A percentile compares a stretch with the other conserved stretches of the same genome.
Conservation (phyloP, 2,329 filamentous ascomycete species). For the Aspergillus terreus region DNA sequence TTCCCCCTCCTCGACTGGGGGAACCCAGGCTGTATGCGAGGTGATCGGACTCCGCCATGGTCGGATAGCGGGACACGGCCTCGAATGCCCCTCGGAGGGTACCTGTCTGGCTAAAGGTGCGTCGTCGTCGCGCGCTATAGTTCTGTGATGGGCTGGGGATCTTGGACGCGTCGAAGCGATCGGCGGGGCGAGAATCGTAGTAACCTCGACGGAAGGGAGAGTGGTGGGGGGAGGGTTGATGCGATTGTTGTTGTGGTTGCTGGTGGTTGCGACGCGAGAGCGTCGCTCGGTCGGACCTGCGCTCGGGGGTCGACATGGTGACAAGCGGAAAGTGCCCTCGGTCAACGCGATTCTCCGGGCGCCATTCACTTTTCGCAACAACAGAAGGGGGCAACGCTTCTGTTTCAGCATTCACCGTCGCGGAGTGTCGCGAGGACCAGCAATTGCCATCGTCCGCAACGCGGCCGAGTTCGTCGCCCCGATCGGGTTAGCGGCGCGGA, state of each 20-base stretch:
- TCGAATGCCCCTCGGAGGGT: conserved; percentile 40
- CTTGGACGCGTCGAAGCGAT: conserved; percentile 26
- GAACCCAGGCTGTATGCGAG: conserved; percentile 16
- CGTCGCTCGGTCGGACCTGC: conserved; percentile 23
- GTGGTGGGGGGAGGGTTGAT: conserved; percentile 18
- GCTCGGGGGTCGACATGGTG: conserved; percentile 33
- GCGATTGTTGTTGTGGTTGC: conserved; percentile 20
- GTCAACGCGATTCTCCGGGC: neutral
- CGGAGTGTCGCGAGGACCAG: neutral
- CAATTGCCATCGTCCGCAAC: neutral
- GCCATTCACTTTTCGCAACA: conserved; percentile 8
- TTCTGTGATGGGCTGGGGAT: conserved; percentile 26
- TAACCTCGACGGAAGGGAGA: conserved; percentile 31
- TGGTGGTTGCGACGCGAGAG: conserved; percentile 28
- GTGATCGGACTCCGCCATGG: conserved; percentile 25
- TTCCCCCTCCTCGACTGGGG: conserved; percentile 22
- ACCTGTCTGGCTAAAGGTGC: conserved; percentile 33
- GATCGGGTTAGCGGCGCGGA: conserved; percentile 19
- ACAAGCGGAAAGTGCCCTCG: conserved; percentile 4
- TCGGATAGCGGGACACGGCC: conserved; percentile 25
- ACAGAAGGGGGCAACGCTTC: neutral
- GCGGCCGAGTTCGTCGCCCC: conserved; percentile 1
- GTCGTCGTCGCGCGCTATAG: conserved; percentile 27
- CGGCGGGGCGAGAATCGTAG: conserved; percentile 20
- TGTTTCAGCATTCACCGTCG: neutral